These are phyloP conservation scores for Vararia minispora DNA, from an alignment of 768 basidiomycete species.

Conservation along the genomic window DNA sequence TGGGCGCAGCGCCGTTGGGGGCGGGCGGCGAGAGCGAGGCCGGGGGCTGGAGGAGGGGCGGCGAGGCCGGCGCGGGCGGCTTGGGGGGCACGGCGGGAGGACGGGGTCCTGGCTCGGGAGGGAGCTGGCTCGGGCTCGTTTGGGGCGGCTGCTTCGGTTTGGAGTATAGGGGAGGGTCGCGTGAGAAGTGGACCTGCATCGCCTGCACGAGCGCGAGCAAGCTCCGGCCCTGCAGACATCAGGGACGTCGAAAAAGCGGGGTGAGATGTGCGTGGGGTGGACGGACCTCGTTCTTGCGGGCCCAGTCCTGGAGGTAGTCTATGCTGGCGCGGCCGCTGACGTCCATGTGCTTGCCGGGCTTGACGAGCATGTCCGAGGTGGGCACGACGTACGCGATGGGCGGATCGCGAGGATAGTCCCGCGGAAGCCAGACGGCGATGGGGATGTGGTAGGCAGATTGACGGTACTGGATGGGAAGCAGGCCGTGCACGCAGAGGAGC, in stretches of 20 bases:
- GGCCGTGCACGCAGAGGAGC: slow-evolving; percentile 82
- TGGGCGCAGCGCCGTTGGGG: too few species aligned
- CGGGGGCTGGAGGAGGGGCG: slow-evolving; percentile 5
- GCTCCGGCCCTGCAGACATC: slow-evolving; percentile 52
- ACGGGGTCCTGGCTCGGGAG: background rate
- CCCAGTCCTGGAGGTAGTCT: slow-evolving; percentile 70
- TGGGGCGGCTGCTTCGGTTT: slow-evolving; percentile 41
- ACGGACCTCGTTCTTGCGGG: slow-evolving; percentile 72
- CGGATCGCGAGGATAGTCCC: slow-evolving; percentile 71
- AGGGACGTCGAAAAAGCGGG: slow-evolving; percentile 9
- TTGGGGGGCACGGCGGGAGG: background rate
- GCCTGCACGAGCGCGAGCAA: slow-evolving; percentile 64
- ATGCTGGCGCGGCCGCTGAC: slow-evolving; percentile 63
- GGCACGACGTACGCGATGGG: slow-evolving; percentile 91
- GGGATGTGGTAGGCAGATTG: slow-evolving; percentile 86
- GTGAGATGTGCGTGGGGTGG: slow-evolving; percentile 6
- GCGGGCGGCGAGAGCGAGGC: too few species aligned
- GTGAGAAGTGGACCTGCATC: slow-evolving; percentile 76
- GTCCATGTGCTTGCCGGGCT: slow-evolving; percentile 65
- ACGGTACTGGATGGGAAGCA: slow-evolving; percentile 79
- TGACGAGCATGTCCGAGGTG: slow-evolving; percentile 82
- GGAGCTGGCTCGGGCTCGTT: background rate
- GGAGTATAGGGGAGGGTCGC: slow-evolving; percentile 82
- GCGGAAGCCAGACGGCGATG: slow-evolving; percentile 76
- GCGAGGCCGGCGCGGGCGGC: background rate